Evolutionary conservation across 2,329 filamentous ascomycete genomes (phyloP), one percentile per base, ranked within the genome.

Genomic region (Microdochium nivale): DNA sequence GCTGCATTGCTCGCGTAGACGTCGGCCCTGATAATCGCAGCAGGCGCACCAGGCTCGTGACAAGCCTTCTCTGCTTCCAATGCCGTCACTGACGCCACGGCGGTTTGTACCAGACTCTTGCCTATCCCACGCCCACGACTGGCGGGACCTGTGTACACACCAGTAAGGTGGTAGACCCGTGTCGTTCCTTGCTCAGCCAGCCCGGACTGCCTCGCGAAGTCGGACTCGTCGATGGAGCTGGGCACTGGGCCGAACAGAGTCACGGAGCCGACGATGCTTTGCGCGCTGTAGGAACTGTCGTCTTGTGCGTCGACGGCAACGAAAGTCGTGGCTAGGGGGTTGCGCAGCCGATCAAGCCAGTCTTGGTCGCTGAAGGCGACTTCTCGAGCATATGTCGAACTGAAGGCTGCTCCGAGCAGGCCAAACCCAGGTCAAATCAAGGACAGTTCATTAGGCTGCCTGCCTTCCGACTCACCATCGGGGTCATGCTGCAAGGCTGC

Each of bases 341-440:
- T 69, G 50, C 58, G 58, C 49, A 71, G 60, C 50, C 68, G 66
- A 50, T 55, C 53, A 47, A 64, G 62, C 69, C 70, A 71, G 47
- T 61, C 55, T 47, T 65, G 58, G 30, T 70, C 64, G 32, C 57
- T 58, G 51, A 71, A 70, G 10, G 52, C 63, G 25, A 58, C 46
- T 54, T 71, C 70, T 50, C 66, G 60, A 25, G 58, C 62, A 51
- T 69, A 66, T 3, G 61, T 71, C 21, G 70, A 71, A 3, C 65
- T 64, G 53, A 72, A 72, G 21, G 65, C 63, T 63, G 60, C 54
- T 55, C 16, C n/a, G n/a, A n/a, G n/a, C n/a, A n/a, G n/a, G n/a
- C n/a, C n/a, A n/a, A n/a, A n/a, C n/a, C n/a, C n/a, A n/a, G n/a
- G n/a, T n/a, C n/a, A n/a, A n/a, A n/a, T n/a, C n/a, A n/a, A 30